Evolutionary conservation across 768 basidiomycete genomes (phyloP).

Genomic region (Xerocomellus amylosporus): DNA sequence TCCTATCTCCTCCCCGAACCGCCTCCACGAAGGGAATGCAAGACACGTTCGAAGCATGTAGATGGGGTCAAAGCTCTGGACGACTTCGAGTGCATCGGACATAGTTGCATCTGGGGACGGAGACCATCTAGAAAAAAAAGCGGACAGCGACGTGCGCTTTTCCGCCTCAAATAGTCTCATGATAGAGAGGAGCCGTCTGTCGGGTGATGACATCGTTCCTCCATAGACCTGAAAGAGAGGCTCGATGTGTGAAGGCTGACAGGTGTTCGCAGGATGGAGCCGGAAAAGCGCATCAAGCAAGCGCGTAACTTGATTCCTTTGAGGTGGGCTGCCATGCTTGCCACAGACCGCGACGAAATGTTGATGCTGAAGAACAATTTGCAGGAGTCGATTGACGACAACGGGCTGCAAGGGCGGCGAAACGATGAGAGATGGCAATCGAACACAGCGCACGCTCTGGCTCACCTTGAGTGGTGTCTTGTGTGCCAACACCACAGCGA

Average conservation of each 20-base stretch:
- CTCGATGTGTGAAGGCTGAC: slow-evolving; percentile 79
- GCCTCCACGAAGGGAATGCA: slow-evolving; percentile 66
- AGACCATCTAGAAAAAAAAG: slow-evolving; percentile 68
- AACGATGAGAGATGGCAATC: not conserved
- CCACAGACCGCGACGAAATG: slow-evolving; percentile 52
- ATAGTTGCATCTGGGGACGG: slow-evolving; percentile 42
- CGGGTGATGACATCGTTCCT: slow-evolving; percentile 65
- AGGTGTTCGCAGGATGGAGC: slow-evolving; percentile 77
- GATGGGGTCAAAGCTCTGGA: slow-evolving; percentile 68
- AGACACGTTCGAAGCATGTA: slow-evolving; percentile 69
- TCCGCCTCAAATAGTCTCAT: slow-evolving; percentile 77
- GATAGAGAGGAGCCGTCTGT: slow-evolving; percentile 66
- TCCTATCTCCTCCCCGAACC: slow-evolving; percentile 38
- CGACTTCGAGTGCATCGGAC: slow-evolving; percentile 54
- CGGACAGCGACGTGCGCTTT: slow-evolving; percentile 59
- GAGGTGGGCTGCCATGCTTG: slow-evolving; percentile 20
- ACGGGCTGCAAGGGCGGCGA: slow-evolving; percentile 47
- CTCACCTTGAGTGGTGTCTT: slow-evolving; percentile 62
- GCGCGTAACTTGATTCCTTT: slow-evolving; percentile 49
- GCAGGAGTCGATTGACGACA: slow-evolving; percentile 71
- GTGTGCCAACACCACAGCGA: slow-evolving; percentile 42
- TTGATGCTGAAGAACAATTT: slow-evolving; percentile 69
- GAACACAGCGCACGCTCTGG: not conserved
- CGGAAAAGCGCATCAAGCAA: slow-evolving; percentile 67
- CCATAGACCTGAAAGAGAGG: slow-evolving; percentile 73